Base-by-base conservation (phyloP, 306 rosid species). In the Glycine latifolia region DNA sequence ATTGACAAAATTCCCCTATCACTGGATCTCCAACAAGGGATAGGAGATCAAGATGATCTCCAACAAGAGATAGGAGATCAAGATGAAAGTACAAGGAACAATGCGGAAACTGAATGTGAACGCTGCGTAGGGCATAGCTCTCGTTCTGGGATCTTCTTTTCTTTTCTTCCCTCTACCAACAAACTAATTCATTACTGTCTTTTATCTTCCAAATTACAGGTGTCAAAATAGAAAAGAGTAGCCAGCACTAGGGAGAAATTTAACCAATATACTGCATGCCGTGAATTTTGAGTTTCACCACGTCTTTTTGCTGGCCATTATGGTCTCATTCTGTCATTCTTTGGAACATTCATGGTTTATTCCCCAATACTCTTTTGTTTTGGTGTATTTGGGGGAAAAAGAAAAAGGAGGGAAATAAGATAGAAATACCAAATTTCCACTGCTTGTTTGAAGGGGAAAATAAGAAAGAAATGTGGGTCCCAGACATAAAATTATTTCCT, bases 1-100 rank as follows among this genome's bases (percentile, higher is more conserved):
- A 79, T 54, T 26, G 17, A 48, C 35, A 31, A 48, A 78, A 55
- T 44, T 68, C 54, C 37, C 48, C 70, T 20, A 58, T 46, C 26
- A 33, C 52, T 26, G 26, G 26, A 52, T 33, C 26, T 10, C 41
- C 60, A 20, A 10, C 33, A 58, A 56, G 52, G 48, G 50, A 10
- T 67, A 41, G 15, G 10, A 61, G 39, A 52, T 58, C 39, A 70
- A 31, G 26, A 47, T 46, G 17, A 31, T 33, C 26, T 10, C 41
- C 60, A 20, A 10, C 33, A 58, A 56, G 52, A 37, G 50, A 10
- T 67, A 41, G 15, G 10, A 61, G 39, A 52, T 58, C 39, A 70
- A 31, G 26, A 47, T 46, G 17, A 31, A 58, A 35, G 41, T 70
- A 69, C 17, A 69, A n/a, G 6, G 26, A 79, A 26, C 20, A 31